Base-by-base conservation (phyloP, 1,284 basidiomycete genomes). In the Ustilago curta region DNA sequence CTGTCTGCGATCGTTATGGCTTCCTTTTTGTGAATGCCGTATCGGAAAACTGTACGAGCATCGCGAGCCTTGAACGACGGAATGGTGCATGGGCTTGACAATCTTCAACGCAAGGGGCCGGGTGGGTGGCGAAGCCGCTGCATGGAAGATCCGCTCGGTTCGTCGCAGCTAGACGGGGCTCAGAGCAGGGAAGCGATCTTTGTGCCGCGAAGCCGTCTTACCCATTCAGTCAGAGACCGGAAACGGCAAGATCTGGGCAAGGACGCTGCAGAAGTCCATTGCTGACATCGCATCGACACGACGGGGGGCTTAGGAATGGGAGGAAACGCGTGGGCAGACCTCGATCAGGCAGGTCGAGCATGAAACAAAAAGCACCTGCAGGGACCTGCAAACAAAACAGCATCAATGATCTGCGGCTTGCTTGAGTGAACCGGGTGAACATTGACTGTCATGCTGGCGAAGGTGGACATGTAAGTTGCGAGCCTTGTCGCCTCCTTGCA, bases 91-190 rank as follows among this genome's bases (percentile, higher is more conserved):
- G 45, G 35, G 45, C 27, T 53, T n/a, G 19, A 40, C 37, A 60
- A 63, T 69, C 66, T 69, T 40, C 56, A 63, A 70, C 47, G 67
- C 53, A 70, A 70, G 67, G 67, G 48, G 60, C 40, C 47, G 51
- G 27, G 48, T 16, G 35, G 40, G 53, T 39, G 8, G 25, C 52
- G 37, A 58, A 55, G 32, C 18, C 21, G 35, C 42, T 35, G 21
- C 57, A 25, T 49, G 50, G 16, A 45, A n/a, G 43, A 39, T 55
- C 42, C 35, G 35, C 40, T 18, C 39, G 40, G 21, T 47, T 53
- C 51, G 51, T 51, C 60, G 23, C 35, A 50, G n/a, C 32, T 25
- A 32, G 32, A 53, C 43, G 40, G 27, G 19, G 27, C 8, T n/a
- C 31, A 12, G 19, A 19, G 27, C 45, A n/a, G 18, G 18, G 35